These are phyloP conservation scores for Quercus ilex DNA, from an alignment of 306 rosid species.

Conservation along the genomic window DNA sequence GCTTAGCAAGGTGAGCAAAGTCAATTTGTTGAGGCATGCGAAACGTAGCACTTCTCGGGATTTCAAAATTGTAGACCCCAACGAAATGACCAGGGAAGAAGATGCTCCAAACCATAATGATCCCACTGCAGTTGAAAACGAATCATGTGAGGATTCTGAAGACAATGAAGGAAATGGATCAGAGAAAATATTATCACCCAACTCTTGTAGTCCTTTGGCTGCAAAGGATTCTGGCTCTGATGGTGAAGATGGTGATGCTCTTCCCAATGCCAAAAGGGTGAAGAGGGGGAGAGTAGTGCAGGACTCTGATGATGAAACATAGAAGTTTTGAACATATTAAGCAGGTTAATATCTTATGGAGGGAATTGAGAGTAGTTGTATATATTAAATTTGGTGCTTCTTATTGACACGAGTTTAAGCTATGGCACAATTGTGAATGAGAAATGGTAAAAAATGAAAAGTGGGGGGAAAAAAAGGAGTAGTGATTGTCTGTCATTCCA, in stretches of 20 bases:
- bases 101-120: slow-evolving; percentile 9
- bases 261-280: slow-evolving; percentile 30
- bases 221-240: slow-evolving; percentile 25
- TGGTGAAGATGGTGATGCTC: slow-evolving; percentile 21
- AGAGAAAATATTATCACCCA: slow-evolving; percentile 29
- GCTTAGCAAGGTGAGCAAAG: slow-evolving; percentile 41
- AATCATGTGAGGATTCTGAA: slow-evolving; percentile 17
- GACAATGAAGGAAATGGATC: slow-evolving; percentile 13
- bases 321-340: neutral
- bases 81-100: slow-evolving; percentile 12
- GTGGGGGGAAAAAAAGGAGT: too few species aligned
- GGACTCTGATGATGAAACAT: slow-evolving; percentile 36
- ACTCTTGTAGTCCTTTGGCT: slow-evolving; percentile 10
- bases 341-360: neutral
- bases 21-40: slow-evolving; percentile 35
- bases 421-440: neutral
- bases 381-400: neutral
- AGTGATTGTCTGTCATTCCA: too few species aligned
- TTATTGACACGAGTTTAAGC: neutral
- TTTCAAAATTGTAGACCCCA: slow-evolving; percentile 22
- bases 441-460: neutral
- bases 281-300: slow-evolving; percentile 23
- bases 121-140: slow-evolving; percentile 17
- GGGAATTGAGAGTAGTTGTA: neutral
- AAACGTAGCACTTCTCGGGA: slow-evolving; percentile 46